Evolutionary conservation across 1,139 yeast species (phyloP).

Genomic region (Blastobotrys indianensis): DNA sequence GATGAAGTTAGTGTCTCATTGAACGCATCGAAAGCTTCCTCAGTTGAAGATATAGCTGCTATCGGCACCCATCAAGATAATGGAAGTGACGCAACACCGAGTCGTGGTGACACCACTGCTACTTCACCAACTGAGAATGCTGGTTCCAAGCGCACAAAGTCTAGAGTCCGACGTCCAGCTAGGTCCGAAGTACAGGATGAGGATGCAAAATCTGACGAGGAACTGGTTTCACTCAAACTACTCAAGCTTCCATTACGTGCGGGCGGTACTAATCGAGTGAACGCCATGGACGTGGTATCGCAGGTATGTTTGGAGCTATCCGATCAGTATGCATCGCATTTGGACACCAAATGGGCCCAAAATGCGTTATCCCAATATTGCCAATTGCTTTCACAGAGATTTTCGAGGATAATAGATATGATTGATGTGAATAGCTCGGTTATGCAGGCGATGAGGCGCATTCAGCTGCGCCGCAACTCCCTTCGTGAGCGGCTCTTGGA

Average conservation of each 20-base stretch:
- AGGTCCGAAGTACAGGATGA: not conserved
- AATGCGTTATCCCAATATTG: constrained; percentile 16
- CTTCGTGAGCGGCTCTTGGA: constrained; percentile 19
- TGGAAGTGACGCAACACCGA: no score
- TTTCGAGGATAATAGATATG: constrained; percentile 18
- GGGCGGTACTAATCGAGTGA: constrained; percentile 21
- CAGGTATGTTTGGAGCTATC: constrained; percentile 19
- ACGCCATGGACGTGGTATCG: constrained; percentile 25
- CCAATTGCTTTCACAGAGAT: constrained; percentile 17
- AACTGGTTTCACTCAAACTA: constrained; percentile 11
- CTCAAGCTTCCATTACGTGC: constrained; percentile 17
- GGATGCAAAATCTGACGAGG: not conserved
- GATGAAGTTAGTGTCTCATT: no score
- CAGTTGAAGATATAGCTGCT: no score
- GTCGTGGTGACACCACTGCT: no score
- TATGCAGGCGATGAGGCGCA: constrained; percentile 16
- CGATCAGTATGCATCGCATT: constrained; percentile 6
- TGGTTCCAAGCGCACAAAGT: no score
- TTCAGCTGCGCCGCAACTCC: constrained; percentile 18
- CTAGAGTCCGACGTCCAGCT: no score
- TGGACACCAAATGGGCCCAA: constrained; percentile 6
- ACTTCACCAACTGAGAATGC: no score
- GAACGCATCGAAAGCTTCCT: no score
- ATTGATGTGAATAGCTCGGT: constrained; percentile 22
- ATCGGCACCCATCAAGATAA: no score